phyloP scores from a whole-genome alignment of 805 yeast genomes.

The Clavispora phyllophila region DNA sequence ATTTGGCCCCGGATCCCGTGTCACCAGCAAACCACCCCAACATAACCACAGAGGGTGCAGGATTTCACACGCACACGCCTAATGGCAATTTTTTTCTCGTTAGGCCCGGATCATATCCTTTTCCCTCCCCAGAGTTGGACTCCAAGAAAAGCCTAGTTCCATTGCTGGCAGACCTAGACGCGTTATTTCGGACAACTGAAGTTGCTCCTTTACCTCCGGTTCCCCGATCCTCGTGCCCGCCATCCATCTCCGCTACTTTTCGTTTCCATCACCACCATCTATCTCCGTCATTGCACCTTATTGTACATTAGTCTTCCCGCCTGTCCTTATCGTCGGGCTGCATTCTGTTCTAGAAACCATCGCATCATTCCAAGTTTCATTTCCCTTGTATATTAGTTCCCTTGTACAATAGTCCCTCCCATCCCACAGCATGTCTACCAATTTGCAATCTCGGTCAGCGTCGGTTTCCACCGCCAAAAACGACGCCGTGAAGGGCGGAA shows the following conservation, averaged over 20 bases:
- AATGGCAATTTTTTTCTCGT: neutral
- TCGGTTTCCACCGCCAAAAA: conserved; percentile 5
- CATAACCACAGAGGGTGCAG: neutral
- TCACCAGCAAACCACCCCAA: neutral
- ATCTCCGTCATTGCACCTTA: neutral
- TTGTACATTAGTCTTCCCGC: neutral
- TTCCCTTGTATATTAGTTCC: conserved; percentile 11
- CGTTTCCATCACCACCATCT: conserved; percentile 1
- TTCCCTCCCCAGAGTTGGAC: neutral
- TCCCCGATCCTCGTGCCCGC: neutral
- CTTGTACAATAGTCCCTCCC: conserved; percentile 10
- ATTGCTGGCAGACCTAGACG: neutral
- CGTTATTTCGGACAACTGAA: neutral
- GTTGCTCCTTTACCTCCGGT: neutral
- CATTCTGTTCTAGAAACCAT: neutral
- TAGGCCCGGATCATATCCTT: neutral
- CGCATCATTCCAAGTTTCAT: conserved; percentile 1
- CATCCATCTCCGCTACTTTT: conserved; percentile 1
- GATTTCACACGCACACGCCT: conserved; percentile 1
- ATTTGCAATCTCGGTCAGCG: conserved; percentile 12
- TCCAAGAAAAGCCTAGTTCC: neutral
- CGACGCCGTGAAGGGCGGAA: conserved; percentile 1
- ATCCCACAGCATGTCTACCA: conserved; percentile 13
- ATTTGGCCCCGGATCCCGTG: neutral
- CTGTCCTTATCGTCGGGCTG: neutral